These are phyloP conservation scores for Citrus australasica DNA, from an alignment of 345 rosid species.

Conservation along the genomic window DNA sequence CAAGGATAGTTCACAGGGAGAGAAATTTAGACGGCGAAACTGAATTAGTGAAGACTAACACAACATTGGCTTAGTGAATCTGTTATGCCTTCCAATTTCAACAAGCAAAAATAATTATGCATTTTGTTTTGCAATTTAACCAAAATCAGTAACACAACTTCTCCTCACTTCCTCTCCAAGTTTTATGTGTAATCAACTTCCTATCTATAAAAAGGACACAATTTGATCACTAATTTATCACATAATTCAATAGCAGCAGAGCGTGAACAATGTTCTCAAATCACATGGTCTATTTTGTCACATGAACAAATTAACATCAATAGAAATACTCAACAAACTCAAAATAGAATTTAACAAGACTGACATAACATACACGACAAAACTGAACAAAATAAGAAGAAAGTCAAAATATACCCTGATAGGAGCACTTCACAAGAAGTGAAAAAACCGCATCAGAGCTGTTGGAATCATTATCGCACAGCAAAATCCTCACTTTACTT, in stretches of 20 bases:
- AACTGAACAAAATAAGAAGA: background rate
- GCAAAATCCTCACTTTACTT: slow-evolving; percentile 96
- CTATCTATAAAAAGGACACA: background rate
- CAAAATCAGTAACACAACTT: background rate
- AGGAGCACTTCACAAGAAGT: slow-evolving; percentile 86
- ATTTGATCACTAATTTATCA: background rate
- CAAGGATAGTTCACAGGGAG: background rate
- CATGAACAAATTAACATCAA: background rate
- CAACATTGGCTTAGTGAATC: background rate
- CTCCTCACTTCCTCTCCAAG: background rate
- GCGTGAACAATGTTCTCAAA: background rate
- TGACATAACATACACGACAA: background rate
- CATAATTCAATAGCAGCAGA: background rate
- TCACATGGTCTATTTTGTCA: background rate
- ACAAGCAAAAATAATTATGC: background rate
- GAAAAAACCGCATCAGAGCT: slow-evolving; percentile 71
- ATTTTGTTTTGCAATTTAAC: background rate
- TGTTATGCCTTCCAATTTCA: background rate
- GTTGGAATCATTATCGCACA: slow-evolving; percentile 78
- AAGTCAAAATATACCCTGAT: slow-evolving; percentile 60
- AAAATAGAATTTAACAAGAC: background rate
- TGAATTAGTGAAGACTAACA: background rate
- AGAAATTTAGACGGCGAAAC: background rate
- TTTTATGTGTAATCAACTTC: background rate
- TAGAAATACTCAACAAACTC: background rate